These are phyloP conservation scores for Camelina neglecta DNA, from an alignment of 345 rosid species.

Conservation along the genomic window DNA sequence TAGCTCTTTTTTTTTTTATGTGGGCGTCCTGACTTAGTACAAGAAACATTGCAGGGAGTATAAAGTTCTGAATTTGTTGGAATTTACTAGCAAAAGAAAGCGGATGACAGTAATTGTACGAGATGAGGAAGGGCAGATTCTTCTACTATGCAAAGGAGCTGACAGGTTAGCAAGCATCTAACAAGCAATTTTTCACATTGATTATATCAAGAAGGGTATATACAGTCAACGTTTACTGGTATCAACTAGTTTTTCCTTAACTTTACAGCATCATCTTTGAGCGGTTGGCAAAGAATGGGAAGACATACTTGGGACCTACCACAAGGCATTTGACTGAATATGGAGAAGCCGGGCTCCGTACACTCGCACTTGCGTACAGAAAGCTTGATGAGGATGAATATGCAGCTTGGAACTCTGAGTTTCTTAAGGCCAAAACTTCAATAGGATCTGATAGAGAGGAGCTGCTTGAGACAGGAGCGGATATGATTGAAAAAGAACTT, in stretches of 20 bases:
- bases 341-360: slow-evolving; percentile 95
- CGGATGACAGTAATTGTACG: slow-evolving; percentile 90
- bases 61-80: slow-evolving; percentile 86
- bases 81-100: slow-evolving; percentile 96
- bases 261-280: slow-evolving; percentile 83
- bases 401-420: slow-evolving; percentile 77
- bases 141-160: slow-evolving; percentile 96
- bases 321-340: slow-evolving; percentile 84
- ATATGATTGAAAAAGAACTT: slow-evolving; percentile 85
- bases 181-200: slow-evolving; percentile 8
- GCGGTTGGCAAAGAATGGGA: slow-evolving; percentile 82
- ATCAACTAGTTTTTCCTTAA: slow-evolving; percentile 27
- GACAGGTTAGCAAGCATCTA: slow-evolving; percentile 71
- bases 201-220: not conserved
- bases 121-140: slow-evolving; percentile 80
- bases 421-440: slow-evolving; percentile 81
- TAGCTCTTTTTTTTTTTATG: slow-evolving; percentile 21
- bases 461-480: slow-evolving; percentile 73
- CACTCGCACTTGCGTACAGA: slow-evolving; percentile 79
- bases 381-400: slow-evolving; percentile 78
- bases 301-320: slow-evolving; percentile 63
- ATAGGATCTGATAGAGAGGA: slow-evolving; percentile 82
- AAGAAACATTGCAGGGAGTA: slow-evolving; percentile 70
- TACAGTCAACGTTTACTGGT: slow-evolving; percentile 7
- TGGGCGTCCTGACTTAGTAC: slow-evolving; percentile 30